Evolutionary conservation across 2,329 filamentous ascomycete genomes (phyloP), one percentile per base, ranked within the genome.

Genomic region (Arthrocladium fulminans): DNA sequence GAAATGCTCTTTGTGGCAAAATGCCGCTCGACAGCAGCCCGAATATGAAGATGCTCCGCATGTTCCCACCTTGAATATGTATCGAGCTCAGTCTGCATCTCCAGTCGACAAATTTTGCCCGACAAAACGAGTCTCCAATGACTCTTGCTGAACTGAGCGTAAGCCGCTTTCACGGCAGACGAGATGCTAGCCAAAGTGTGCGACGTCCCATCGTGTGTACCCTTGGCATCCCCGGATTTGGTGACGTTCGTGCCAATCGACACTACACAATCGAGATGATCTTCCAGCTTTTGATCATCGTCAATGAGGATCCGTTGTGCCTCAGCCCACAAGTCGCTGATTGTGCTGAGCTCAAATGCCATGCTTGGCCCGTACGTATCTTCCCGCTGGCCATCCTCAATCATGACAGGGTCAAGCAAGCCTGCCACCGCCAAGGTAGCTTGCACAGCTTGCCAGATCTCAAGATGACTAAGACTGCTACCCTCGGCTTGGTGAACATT

Each of bases 381-480:
- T 8, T 37, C n/a, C 6, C 17, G 6, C n/a, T 7, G 7, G 17
- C 34, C 17, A 15, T 37, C 13, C 6, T 19, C 17, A 37, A 37
- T 37, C 7, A 6, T 19, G 12, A 37, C 34, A 7, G 34, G 6
- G n/a, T 37, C 34, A 37, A 8, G n/a, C 7, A 15, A 7, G n/a
- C 34, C 34, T 7, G 27, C 7, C 7, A 13, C 13, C 27, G 27
- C 27, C 7, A 29, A 29, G 27, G 27, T 29, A 13, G 34, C 34
- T 37, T 37, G 34, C 7, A 37, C 34, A 37, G 17, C 34, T 15
- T 37, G 34, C 34, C 34, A 37, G 34, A 37, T 37, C 34, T 37
- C 17, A 15, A 37, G 6, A 8, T 37, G 34, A 6, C 34, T 37
- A 15, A 37, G 17, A 8, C 34, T 37, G 34, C 7, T 37, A 15